Evolutionary conservation across 1,139 yeast genomes (phyloP).

Genomic region (Lodderomyces oxycetoniae): DNA sequence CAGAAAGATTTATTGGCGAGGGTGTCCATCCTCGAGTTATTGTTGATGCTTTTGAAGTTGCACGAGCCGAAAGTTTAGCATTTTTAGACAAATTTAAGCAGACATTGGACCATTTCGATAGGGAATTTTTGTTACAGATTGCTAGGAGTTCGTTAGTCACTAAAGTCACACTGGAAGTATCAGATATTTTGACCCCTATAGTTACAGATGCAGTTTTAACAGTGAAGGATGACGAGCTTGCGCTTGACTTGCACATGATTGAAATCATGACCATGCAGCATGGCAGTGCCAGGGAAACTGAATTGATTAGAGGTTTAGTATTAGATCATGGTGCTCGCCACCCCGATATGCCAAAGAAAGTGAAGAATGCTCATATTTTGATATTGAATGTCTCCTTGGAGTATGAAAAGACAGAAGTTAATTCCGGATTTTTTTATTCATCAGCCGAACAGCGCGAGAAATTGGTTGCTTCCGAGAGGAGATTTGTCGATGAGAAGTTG

Average conservation of each 20-base stretch:
- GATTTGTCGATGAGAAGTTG: conserved; percentile 90
- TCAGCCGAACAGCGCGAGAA: conserved; percentile 95
- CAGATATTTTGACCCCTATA: conserved; percentile 82
- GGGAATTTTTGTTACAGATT: conserved; percentile 86
- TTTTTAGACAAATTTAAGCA: conserved; percentile 59
- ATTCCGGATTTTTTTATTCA: conserved; percentile 92
- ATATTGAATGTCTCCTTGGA: conserved; percentile 92
- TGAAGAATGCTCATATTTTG: conserved; percentile 77
- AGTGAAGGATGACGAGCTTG: conserved; percentile 53
- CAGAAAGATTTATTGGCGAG: conserved; percentile 85
- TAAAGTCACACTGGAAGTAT: conserved; percentile 70
- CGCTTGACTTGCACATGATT: conserved; percentile 89
- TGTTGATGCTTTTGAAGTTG: conserved; percentile 92
- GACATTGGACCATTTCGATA: conserved; percentile 52
- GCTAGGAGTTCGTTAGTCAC: conserved; percentile 88
- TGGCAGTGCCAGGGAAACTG: conserved; percentile 78
- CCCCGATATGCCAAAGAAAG: conserved; percentile 95
- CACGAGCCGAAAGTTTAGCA: conserved; percentile 69
- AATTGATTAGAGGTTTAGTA: conserved; percentile 81
- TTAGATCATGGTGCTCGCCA: conserved; percentile 98
- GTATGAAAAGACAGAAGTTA: conserved; percentile 96
- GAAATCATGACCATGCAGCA: conserved; percentile 99
- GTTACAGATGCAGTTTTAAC: conserved; percentile 94
- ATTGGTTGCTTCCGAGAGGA: conserved; percentile 88
- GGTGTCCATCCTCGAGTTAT: conserved; percentile 95